Conservation (phyloP, 805 yeast genomes). For the Saturnispora sekii region DNA sequence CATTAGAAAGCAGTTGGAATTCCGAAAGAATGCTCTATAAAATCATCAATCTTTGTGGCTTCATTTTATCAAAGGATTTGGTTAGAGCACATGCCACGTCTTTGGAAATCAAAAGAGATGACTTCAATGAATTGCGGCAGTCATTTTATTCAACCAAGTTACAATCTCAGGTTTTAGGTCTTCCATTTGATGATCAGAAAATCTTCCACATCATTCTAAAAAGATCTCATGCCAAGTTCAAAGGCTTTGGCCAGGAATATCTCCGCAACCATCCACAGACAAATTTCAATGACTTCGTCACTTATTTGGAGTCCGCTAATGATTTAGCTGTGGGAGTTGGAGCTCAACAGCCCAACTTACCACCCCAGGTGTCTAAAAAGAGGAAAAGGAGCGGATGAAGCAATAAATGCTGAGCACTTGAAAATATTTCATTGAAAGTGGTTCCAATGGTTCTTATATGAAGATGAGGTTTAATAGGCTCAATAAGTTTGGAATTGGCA, state of each 20-base stretch:
- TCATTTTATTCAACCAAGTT: neutral
- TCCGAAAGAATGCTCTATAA: slow-evolving; percentile 4
- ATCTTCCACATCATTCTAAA: slow-evolving; percentile 3
- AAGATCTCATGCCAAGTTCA: slow-evolving; percentile 1
- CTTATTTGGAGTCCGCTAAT: slow-evolving; percentile 2
- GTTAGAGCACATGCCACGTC: neutral
- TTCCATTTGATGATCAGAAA: slow-evolving; percentile 1
- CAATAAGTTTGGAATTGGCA: too few species aligned
- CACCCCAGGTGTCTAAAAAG: neutral
- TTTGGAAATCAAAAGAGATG: slow-evolving; percentile 1
- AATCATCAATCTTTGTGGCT: neutral
- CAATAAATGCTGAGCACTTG: too few species aligned
- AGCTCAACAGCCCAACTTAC: neutral
- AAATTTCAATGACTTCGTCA: slow-evolving; percentile 1
- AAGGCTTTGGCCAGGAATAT: neutral
- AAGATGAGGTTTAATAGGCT: too few species aligned
- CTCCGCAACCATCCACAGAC: slow-evolving; percentile 1
- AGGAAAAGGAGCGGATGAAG: neutral
- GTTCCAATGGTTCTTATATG: too few species aligned
- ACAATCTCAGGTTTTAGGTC: neutral
- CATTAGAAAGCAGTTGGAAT: neutral
- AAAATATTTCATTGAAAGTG: too few species aligned
- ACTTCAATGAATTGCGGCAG: slow-evolving; percentile 2
- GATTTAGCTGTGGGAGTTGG: slow-evolving; percentile 2
- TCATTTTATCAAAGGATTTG: neutral